A percentile compares a stretch with the other conserved stretches of the same genome.
These are phyloP conservation scores for Xylaria nigripes DNA, from an alignment of 495 filamentous ascomycete genomes.

Conservation along the genomic window DNA sequence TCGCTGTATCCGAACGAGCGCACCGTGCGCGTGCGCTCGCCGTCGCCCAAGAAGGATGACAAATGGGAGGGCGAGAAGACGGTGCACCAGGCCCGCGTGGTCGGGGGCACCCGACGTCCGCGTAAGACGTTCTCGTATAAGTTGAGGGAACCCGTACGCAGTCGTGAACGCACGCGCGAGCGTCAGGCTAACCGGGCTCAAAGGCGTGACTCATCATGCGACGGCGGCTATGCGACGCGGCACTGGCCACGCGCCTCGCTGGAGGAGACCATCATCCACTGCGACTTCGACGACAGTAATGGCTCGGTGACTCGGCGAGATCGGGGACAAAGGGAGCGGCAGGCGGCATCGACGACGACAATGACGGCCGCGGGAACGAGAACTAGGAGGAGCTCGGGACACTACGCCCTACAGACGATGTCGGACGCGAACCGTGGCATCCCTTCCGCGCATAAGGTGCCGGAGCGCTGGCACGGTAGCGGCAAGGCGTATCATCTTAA, in stretches of 20 bases:
- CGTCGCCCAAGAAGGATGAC: slow-evolving; percentile 10
- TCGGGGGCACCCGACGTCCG: neutral
- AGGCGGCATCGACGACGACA: neutral
- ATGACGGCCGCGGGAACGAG: neutral
- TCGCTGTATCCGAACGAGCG: slow-evolving; percentile 15
- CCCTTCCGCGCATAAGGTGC: slow-evolving; percentile 28
- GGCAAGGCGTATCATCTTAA: slow-evolving; percentile 12
- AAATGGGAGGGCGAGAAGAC: neutral
- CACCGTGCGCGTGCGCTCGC: slow-evolving; percentile 17
- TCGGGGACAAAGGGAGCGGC: neutral
- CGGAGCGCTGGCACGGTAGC: slow-evolving; percentile 20
- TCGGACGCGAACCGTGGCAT: slow-evolving; percentile 33
- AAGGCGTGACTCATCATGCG: neutral
- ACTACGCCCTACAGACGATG: slow-evolving; percentile 21
- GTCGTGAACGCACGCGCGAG: neutral
- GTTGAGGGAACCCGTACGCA: neutral
- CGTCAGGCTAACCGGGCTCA: neutral
- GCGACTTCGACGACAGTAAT: neutral
- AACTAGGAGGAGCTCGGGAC: neutral
- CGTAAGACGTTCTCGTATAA: slow-evolving; percentile 10
- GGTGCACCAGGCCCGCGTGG: neutral
- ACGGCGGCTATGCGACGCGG: neutral
- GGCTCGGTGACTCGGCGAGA: neutral
- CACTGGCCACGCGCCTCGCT: slow-evolving; percentile 4
- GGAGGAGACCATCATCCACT: slow-evolving; percentile 9